Base-by-base conservation (phyloP, 2,329 filamentous ascomycete species). In the Ceratocystis lukuohia region DNA sequence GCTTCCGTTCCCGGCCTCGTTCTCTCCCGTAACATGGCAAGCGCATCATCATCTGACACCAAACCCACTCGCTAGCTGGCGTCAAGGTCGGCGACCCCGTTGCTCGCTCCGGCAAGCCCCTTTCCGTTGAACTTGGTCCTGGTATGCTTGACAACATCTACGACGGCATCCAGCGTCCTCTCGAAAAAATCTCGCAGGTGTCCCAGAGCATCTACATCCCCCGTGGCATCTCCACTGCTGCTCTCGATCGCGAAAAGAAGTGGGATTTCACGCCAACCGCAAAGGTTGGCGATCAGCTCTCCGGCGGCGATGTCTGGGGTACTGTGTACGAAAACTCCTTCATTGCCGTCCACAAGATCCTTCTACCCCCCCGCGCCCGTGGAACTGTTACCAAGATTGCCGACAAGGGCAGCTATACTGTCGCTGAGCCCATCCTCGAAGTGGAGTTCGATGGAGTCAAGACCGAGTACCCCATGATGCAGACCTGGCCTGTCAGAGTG, bases 111-210 rank as follows among this genome's bases (percentile, higher is more conserved):
- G 90, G 91, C 77, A 96, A 97, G 83, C 94, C 94, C 70, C 82
- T 99, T 66, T 96, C 94, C 67, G 94, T 99, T 77, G 94, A 99
- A 78, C 88, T 99, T 61, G 94, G 94, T 63, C 94, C 94, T 70
- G 94, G 94, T 75, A 81, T 99, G 76, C 91, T 99, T 84, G 93
- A 97, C 80, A 96, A 94, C 71, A 99, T 99, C 77, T 99, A 97
- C 82, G 94, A 99, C 76, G 94, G 94, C 80, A 99, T 99, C 73
- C 94, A 99, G 78, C 88, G 94, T 75, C 94, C 94, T 63, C 86
- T 99, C 72, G 88, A 88, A 78, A 86, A 84, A 71, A 99, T 99
- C 73, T 81, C 90, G 71, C 80, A 87, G 50, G 78, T 83, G 62
- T 86, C 91, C 64, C 80, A 91, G 74, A 91, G 89, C 77, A 99